Base-by-base conservation (phyloP, 2,329 filamentous ascomycete species). In the Rugonectria rugulosa region DNA sequence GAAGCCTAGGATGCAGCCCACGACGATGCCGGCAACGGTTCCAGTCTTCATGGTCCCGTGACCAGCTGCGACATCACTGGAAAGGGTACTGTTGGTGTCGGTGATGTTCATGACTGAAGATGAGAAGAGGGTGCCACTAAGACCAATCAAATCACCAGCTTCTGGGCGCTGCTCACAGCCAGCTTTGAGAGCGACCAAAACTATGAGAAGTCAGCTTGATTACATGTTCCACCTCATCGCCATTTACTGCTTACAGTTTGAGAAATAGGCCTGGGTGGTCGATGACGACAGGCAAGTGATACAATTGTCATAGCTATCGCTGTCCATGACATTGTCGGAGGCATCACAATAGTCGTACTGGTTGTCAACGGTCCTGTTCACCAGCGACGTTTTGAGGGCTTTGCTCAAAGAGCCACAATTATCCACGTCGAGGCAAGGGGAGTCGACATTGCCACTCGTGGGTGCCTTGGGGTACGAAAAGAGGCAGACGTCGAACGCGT, bases 11-110 rank as follows among this genome's bases (percentile, higher is more conserved):
- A 72, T 72, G 6, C 74, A 77, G 11, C 79, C 82, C 1, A 84
- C 67, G 0, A 74, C 75, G 40, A 86, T 85, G 15, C 82, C 83
- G 0, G 80, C 79, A 14, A 84, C 81, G n/a, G 79, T 78, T 2
- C 79, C 78, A 0, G 76, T 75, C 0, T 78, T 75, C 65, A 84
- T 75, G 9, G 63, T 21, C 9, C 37, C 37, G 24, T 23, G 20
- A 63, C 0, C 62, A 68, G 3, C 66, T 58, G 20, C 37, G 0
- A 60, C 68, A 2, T 68, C 68, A 1, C 71, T 69, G 0, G 66
- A 64, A 1, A 68, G 60, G 0, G 62, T 56, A 0, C 69, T 42
- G 4, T 66, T 0, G 71, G 61, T 1, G 73, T 70, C 2, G 37
- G 74, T 77, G n/a, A 79, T 78, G 37, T 76, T 79, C 24, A 82